Conservation (phyloP, 768 basidiomycete species). For the Naganishia onofrii region DNA sequence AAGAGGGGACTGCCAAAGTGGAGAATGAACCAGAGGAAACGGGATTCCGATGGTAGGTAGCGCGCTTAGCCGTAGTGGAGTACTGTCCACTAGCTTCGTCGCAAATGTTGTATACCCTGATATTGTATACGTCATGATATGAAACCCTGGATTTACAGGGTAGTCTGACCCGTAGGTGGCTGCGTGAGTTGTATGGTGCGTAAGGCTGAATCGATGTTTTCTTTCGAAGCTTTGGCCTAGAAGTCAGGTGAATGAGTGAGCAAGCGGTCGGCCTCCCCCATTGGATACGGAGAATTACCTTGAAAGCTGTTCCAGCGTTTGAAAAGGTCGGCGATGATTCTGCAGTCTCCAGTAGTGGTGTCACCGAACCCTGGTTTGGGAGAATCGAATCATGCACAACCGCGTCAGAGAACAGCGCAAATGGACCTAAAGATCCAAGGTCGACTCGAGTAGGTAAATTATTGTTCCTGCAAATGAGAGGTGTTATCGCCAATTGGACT, state of each 20-base stretch:
- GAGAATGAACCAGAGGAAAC: conserved; percentile 11
- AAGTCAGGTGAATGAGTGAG: background rate
- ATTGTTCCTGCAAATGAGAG: background rate
- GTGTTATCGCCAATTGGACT: background rate
- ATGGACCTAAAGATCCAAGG: background rate
- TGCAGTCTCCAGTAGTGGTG: conserved; percentile 4
- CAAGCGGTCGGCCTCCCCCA: background rate
- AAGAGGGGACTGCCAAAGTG: background rate
- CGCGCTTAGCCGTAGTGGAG: background rate
- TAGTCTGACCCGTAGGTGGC: background rate
- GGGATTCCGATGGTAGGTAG: conserved; percentile 20
- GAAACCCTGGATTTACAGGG: background rate
- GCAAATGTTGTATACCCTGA: background rate
- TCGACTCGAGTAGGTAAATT: background rate
- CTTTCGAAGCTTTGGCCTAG: background rate
- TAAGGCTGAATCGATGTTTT: background rate
- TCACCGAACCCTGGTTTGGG: background rate
- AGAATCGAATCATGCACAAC: background rate
- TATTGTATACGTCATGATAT: conserved; percentile 8
- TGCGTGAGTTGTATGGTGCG: background rate
- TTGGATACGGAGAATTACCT: background rate
- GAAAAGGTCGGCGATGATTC: conserved; percentile 17
- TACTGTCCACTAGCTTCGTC: background rate
- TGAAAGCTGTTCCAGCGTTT: conserved; percentile 6
- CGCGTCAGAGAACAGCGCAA: background rate